A percentile compares a stretch with the other conserved stretches of the same genome.
These are phyloP conservation scores for Kernera saxatilis DNA, from an alignment of 345 rosid species.

Conservation along the genomic window DNA sequence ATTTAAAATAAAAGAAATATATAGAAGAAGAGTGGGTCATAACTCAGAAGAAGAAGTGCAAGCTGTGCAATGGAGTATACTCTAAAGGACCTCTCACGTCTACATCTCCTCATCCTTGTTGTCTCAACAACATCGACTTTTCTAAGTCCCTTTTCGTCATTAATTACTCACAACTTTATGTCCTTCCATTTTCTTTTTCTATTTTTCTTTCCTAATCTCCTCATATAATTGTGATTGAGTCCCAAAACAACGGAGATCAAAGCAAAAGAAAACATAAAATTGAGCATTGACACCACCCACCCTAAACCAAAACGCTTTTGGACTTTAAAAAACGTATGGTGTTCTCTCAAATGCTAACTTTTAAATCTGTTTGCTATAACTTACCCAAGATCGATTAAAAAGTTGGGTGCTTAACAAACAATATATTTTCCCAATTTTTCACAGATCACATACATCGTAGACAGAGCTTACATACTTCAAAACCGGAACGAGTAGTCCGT, in stretches of 20 bases:
- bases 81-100: constrained; percentile 18
- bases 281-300: background rate
- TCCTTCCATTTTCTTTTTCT: background rate
- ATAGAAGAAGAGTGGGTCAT: constrained; percentile 17
- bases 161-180: background rate
- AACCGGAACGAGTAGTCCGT: background rate
- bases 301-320: background rate
- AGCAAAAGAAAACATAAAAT: background rate
- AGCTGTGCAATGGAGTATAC: constrained; percentile 25
- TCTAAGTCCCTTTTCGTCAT: background rate
- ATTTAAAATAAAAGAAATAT: background rate
- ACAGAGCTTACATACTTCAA: background rate
- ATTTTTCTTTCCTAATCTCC: background rate
- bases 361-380: background rate
- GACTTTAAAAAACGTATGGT: background rate
- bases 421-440: background rate
- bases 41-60: constrained; percentile 23
- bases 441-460: background rate
- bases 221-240: background rate
- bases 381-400: background rate
- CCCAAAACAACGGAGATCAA: background rate
- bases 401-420: background rate
- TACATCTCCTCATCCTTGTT: constrained; percentile 15
- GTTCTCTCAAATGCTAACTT: background rate
- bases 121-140: constrained; percentile 11